Evolutionary conservation across 2,329 filamentous ascomycete species (phyloP).

Genomic region (Pseudocercospora musae): DNA sequence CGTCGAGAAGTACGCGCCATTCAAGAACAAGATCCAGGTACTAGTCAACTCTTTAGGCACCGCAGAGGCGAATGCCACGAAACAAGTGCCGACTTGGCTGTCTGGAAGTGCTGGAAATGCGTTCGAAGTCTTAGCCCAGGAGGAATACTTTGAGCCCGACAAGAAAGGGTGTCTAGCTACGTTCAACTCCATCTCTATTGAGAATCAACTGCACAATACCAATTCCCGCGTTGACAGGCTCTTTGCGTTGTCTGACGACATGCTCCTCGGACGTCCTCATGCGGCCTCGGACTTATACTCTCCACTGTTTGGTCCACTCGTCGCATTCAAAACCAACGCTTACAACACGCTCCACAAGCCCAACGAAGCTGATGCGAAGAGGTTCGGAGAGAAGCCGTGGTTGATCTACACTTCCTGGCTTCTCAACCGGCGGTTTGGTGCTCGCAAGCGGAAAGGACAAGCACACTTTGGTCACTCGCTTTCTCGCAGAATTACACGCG

Average conservation of each 20-base stretch:
- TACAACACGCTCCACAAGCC: conserved; percentile 5
- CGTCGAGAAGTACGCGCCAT: neutral
- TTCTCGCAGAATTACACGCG: neutral
- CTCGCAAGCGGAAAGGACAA: conserved; percentile 6
- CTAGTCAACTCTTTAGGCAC: conserved; percentile 19
- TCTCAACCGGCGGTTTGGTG: conserved; percentile 1
- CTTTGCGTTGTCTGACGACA: conserved; percentile 5
- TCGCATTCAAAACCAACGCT: conserved; percentile 5
- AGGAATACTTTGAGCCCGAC: conserved; percentile 1
- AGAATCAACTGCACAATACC: conserved; percentile 1
- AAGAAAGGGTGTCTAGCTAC: neutral
- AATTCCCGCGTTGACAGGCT: conserved; percentile 1
- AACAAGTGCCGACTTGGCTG: conserved; percentile 4
- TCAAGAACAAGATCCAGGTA: conserved; percentile 11
- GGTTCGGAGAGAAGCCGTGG: conserved; percentile 8
- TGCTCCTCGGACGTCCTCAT: conserved; percentile 2
- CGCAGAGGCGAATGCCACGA: neutral
- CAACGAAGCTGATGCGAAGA: conserved; percentile 3
- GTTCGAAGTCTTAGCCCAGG: conserved; percentile 3
- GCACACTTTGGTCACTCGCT: conserved; percentile 8
- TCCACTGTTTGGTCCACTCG: neutral
- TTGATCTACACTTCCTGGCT: conserved; percentile 7
- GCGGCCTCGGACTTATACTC: conserved; percentile 6
- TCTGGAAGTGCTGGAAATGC: neutral
- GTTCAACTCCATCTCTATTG: neutral